Percentiles rank a stretch among this genome's conserved stretches.
Conservation (phyloP, 352 stramenopile species). For the Phytopythium aichiense region DNA sequence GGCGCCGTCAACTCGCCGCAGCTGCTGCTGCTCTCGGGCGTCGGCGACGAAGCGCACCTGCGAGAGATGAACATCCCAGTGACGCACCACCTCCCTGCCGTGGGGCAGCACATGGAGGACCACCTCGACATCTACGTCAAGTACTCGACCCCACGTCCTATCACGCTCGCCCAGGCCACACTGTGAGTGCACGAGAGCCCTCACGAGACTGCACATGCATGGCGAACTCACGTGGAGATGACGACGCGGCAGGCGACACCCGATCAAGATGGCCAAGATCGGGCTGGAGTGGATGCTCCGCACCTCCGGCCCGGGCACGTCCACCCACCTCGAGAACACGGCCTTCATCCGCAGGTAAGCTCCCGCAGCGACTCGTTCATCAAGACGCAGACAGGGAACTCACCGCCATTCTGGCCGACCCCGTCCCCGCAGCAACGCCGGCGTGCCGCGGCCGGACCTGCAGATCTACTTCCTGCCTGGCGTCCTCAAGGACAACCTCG, state of each 20-base stretch:
- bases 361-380: too few relatives aligned
- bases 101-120: constrained; percentile 88
- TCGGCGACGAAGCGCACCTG: constrained; percentile 71
- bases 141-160: constrained; percentile 83
- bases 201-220: neutral
- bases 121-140: constrained; percentile 89
- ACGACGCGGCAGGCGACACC: constrained; percentile 47
- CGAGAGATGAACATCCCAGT: constrained; percentile 68
- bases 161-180: constrained; percentile 86
- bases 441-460: constrained; percentile 76
- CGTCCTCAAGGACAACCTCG: constrained; percentile 32
- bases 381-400: neutral
- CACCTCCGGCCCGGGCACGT: constrained; percentile 66
- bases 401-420: constrained; percentile 1
- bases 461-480: constrained; percentile 89
- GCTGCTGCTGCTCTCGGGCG: constrained; percentile 84
- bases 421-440: constrained; percentile 33
- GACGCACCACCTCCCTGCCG: constrained; percentile 68
- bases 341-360: constrained; percentile 76
- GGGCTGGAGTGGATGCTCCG: constrained; percentile 77
- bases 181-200: constrained; percentile 21
- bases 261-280: constrained; percentile 83
- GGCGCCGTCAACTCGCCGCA: constrained; percentile 88
- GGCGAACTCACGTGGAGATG: neutral
- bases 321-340: constrained; percentile 76